These are phyloP conservation scores for Saccharomyces kudriavzevii DNA, from an alignment of 805 yeast genomes.

Conservation along the genomic window DNA sequence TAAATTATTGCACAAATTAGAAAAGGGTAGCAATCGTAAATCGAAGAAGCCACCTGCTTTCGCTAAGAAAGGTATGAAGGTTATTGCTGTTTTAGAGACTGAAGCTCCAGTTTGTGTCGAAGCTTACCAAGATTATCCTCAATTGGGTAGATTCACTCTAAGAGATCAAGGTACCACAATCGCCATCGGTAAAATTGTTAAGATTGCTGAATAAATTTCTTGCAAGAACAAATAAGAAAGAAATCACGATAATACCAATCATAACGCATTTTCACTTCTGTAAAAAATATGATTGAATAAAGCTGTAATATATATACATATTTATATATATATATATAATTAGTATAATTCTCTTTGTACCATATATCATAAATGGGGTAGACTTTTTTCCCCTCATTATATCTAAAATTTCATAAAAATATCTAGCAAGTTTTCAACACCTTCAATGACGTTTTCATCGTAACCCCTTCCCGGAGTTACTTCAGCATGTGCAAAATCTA, in stretches of 20 bases:
- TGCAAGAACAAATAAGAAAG: background rate
- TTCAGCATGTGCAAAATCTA: slow-evolving; percentile 87
- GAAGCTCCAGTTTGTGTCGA: slow-evolving; percentile 88
- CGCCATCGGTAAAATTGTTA: slow-evolving; percentile 96
- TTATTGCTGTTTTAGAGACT: slow-evolving; percentile 84
- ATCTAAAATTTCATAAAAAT: slow-evolving; percentile 29
- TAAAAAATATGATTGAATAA: background rate
- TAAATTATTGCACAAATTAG: slow-evolving; percentile 81
- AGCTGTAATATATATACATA: slow-evolving; percentile 1
- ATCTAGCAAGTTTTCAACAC: slow-evolving; percentile 53
- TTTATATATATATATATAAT: background rate
- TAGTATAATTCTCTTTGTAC: background rate
- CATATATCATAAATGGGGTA: background rate
- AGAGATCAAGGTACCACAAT: slow-evolving; percentile 98
- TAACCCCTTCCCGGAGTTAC: slow-evolving; percentile 53
- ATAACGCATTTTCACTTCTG: background rate
- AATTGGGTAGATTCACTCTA: slow-evolving; percentile 93
- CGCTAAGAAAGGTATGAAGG: slow-evolving; percentile 98
- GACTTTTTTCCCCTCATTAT: background rate
- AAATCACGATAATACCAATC: background rate
- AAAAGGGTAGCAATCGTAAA: slow-evolving; percentile 93
- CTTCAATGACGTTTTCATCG: slow-evolving; percentile 64
- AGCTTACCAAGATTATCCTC: slow-evolving; percentile 85
- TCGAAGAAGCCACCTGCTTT: slow-evolving; percentile 96
- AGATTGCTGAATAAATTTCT: slow-evolving; percentile 47